Percentiles rank a stretch among this genome's conserved stretches.
Evolutionary conservation across 441 rosid genomes (phyloP).

Genomic region (Lepidium campestre): DNA sequence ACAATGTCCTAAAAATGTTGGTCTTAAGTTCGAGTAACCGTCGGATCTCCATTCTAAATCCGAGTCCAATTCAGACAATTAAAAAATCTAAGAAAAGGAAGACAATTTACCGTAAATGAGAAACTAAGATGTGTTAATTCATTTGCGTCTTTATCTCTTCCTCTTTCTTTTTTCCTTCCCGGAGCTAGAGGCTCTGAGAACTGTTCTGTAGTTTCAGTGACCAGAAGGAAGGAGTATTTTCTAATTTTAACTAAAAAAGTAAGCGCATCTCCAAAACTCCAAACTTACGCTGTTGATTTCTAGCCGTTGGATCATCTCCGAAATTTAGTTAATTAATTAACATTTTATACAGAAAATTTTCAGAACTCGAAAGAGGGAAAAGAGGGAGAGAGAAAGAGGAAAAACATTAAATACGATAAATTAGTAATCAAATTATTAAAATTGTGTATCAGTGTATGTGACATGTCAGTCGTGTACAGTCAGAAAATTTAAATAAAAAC

Average conservation of each 20-base stretch:
- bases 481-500: background rate
- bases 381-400: background rate
- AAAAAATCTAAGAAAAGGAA: background rate
- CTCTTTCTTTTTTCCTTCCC: conserved; percentile 5
- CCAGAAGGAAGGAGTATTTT: conserved; percentile 27
- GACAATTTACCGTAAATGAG: conserved; percentile 33
- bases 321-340: background rate
- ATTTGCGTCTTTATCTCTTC: background rate
- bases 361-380: background rate
- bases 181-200: conserved; percentile 10
- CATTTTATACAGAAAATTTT: background rate
- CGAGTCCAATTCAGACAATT: conserved; percentile 11
- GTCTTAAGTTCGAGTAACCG: conserved; percentile 10
- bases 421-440: background rate
- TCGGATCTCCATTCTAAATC: conserved; percentile 18
- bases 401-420: background rate
- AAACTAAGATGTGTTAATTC: background rate
- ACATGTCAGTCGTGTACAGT: background rate
- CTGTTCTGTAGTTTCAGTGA: conserved; percentile 21
- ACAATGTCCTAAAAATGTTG: conserved; percentile 8
- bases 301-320: conserved; percentile 20
- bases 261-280: conserved; percentile 19
- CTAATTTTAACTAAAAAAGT: conserved; percentile 13
- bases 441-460: background rate
- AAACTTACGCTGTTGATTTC: conserved; percentile 14